These are phyloP conservation scores for Thraustochytrium striatum DNA, from an alignment of 352 stramenopile genomes.

Conservation along the genomic window DNA sequence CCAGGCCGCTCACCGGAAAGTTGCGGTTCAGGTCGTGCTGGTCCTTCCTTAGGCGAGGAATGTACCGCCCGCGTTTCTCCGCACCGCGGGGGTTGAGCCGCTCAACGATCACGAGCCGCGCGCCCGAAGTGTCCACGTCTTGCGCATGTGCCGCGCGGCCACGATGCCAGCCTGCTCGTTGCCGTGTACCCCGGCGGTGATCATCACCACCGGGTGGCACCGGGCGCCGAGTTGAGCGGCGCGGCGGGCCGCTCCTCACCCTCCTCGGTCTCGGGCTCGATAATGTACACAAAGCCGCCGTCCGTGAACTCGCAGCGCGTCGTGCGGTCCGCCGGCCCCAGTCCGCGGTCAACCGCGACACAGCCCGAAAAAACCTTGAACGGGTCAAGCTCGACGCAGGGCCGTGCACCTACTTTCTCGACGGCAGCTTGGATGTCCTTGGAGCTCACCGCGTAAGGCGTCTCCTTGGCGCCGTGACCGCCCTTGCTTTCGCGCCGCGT, in stretches of 20 bases:
- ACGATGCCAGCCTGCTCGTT: conserved; percentile 45
- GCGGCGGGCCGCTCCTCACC: background rate
- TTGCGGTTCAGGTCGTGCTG: conserved; percentile 43
- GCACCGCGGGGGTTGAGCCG: conserved; percentile 2
- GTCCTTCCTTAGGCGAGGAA: background rate
- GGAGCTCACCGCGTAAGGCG: background rate
- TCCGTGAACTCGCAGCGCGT: conserved; percentile 2
- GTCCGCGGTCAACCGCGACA: background rate
- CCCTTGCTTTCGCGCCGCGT: no score
- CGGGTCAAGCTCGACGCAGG: background rate
- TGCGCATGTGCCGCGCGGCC: background rate
- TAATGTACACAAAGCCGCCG: conserved; percentile 13
- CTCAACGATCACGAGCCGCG: conserved; percentile 28
- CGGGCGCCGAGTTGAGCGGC: background rate
- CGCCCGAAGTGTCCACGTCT: background rate
- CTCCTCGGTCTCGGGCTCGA: background rate
- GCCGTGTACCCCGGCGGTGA: conserved; percentile 37
- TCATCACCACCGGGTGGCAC: conserved; percentile 38
- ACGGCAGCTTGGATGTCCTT: background rate
- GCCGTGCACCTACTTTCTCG: background rate
- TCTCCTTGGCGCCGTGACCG: background rate
- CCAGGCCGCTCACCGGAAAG: conserved; percentile 2
- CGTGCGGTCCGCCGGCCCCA: background rate
- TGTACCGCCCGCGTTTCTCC: conserved; percentile 2
- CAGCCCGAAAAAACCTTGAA: background rate